These are phyloP conservation scores for Auricularia sp. DNA, from an alignment of 768 basidiomycete genomes.

Conservation along the genomic window DNA sequence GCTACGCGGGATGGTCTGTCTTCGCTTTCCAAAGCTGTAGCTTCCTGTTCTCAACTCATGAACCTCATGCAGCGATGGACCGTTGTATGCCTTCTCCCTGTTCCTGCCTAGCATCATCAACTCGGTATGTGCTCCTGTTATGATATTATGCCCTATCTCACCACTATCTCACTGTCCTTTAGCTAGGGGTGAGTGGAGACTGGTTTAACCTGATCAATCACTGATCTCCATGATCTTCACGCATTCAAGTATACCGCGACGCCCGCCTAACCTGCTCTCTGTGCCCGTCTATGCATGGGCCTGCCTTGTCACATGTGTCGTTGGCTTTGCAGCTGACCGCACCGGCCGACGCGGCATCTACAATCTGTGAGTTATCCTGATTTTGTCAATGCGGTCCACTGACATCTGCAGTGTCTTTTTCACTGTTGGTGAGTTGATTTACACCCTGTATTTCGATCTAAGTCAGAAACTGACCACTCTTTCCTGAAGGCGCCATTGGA, in stretches of 20 bases:
- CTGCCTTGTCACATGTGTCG: conserved; percentile 51
- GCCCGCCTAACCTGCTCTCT: conserved; percentile 64
- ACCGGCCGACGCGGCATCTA: conserved; percentile 50
- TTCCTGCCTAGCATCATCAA: conserved; percentile 76
- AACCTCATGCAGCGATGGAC: conserved; percentile 34
- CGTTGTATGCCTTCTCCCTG: conserved; percentile 66
- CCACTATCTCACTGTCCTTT: neutral
- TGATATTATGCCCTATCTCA: neutral
- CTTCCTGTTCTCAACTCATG: conserved; percentile 1
- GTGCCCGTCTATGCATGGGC: conserved; percentile 70
- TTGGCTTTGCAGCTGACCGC: conserved; percentile 56
- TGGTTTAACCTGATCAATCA: conserved; percentile 58
- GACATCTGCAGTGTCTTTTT: conserved; percentile 5
- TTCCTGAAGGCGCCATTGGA: conserved; percentile 38
- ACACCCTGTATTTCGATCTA: neutral
- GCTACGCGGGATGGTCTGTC: conserved; percentile 34
- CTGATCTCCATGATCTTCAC: conserved; percentile 54
- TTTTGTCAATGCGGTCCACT: too few relatives aligned
- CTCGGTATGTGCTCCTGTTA: neutral
- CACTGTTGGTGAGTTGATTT: conserved; percentile 19
- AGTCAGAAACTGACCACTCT: neutral
- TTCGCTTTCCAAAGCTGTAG: neutral
- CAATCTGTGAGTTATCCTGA: conserved; percentile 41
- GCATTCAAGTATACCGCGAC: conserved; percentile 69
- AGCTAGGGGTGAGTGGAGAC: conserved; percentile 22